Conservation (phyloP, 139 green algal genomes). For the Chlamydomonas asymmetrica region DNA sequence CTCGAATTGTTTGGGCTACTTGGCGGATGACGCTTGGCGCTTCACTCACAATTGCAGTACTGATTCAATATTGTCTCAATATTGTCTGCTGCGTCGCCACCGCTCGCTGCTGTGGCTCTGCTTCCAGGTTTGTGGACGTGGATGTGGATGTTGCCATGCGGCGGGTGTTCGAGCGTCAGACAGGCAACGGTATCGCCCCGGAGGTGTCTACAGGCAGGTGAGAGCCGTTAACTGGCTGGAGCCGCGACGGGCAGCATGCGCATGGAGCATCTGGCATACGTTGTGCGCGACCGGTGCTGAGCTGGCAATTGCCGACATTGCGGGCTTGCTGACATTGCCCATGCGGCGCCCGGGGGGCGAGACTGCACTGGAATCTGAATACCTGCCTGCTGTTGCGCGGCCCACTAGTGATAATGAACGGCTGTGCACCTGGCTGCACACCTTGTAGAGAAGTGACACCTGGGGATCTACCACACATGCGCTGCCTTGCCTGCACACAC, state of each 20-base stretch:
- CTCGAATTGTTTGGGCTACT: too few relatives aligned
- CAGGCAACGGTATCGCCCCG: conserved; percentile 46
- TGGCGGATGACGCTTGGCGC: too few relatives aligned
- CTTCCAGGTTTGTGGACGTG: conserved; percentile 75
- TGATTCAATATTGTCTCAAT: too few relatives aligned
- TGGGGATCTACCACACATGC: neutral
- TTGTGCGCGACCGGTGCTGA: neutral
- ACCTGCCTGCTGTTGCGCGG: neutral
- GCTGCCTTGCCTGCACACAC: neutral
- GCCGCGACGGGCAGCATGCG: neutral
- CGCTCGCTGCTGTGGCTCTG: too few relatives aligned
- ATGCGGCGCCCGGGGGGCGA: too few relatives aligned
- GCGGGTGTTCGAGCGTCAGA: conserved; percentile 61
- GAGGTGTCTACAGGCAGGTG: conserved; percentile 22
- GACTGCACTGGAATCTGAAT: too few relatives aligned
- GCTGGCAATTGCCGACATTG: neutral
- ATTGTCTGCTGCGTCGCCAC: too few relatives aligned
- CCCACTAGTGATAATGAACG: too few relatives aligned
- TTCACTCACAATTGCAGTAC: too few relatives aligned
- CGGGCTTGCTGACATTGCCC: neutral
- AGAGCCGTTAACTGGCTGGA: neutral
- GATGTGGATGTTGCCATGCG: conserved; percentile 66
- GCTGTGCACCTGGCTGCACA: neutral
- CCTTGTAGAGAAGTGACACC: neutral
- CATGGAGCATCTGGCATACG: too few relatives aligned